phyloP scores from a whole-genome alignment of 169 alveolate species.

The Blepharisma undulans region DNA sequence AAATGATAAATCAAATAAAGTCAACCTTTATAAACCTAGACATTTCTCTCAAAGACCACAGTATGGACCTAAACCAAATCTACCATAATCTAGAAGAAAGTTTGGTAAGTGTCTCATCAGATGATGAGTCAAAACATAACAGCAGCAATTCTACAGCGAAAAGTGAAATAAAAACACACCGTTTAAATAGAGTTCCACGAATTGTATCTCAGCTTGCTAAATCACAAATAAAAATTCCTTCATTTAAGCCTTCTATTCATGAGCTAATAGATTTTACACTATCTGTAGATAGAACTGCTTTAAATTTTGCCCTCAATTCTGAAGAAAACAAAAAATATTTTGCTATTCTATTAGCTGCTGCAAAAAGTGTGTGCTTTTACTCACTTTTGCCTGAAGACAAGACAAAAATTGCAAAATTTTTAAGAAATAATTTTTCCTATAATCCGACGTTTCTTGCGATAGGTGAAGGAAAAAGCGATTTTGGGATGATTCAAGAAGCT shows the following conservation, averaged over 20 bases:
- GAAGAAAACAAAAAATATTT: background rate
- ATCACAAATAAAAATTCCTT: background rate
- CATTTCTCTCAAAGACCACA: background rate
- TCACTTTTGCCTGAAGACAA: constrained; percentile 81
- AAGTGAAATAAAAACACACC: background rate
- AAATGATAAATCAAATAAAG: background rate
- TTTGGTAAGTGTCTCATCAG: background rate
- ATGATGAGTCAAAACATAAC: background rate
- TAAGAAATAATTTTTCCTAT: constrained; percentile 52
- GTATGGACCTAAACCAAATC: background rate
- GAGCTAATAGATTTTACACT: background rate
- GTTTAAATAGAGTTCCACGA: background rate
- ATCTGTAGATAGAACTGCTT: background rate
- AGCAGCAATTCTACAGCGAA: background rate
- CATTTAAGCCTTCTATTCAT: background rate
- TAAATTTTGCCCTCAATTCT: background rate
- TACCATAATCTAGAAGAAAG: background rate
- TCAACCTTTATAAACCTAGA: background rate
- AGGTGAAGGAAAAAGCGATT: constrained; percentile 90
- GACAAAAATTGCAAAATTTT: constrained; percentile 75
- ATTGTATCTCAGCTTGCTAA: background rate
- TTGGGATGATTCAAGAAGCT: constrained; percentile 85
- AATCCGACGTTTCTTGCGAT: constrained; percentile 70
- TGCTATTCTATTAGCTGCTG: background rate
- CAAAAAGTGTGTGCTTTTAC: constrained; percentile 74